Conservation (phyloP, 352 stramenopile species). For the Halophytophthora polymorphica region DNA sequence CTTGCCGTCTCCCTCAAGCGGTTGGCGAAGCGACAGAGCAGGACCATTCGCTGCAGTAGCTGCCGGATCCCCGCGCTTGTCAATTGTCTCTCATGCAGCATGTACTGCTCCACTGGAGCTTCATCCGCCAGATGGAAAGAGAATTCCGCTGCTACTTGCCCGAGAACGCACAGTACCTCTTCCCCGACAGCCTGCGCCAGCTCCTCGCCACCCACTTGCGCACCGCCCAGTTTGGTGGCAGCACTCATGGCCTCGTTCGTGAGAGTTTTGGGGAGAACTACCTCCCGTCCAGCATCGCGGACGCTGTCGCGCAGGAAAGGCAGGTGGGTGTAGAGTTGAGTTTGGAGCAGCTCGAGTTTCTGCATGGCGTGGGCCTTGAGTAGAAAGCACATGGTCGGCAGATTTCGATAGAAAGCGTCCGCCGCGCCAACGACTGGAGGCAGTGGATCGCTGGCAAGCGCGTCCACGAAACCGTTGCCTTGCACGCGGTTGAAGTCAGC, state of each 20-base stretch:
- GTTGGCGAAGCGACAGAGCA: conserved; percentile 36
- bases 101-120: conserved; percentile 10
- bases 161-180: conserved; percentile 32
- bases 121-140: conserved; percentile 26
- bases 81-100: conserved; percentile 27
- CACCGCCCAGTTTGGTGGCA: conserved; percentile 17
- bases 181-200: conserved; percentile 24
- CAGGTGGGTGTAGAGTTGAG: conserved; percentile 30
- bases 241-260: conserved; percentile 27
- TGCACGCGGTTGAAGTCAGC: conserved; percentile 27
- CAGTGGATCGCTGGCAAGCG: conserved; percentile 17
- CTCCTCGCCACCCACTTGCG: conserved; percentile 11
- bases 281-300: conserved; percentile 12
- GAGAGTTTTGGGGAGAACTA: conserved; percentile 19
- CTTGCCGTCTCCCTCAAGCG: conserved; percentile 20
- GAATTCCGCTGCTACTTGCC: conserved; percentile 31
- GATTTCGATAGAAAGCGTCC: conserved; percentile 25
- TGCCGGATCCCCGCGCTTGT: conserved; percentile 18
- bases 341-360: conserved; percentile 29
- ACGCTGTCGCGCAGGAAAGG: conserved; percentile 34
- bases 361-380: conserved; percentile 40
- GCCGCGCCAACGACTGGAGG: conserved; percentile 20
- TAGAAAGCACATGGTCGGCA: conserved; percentile 44
- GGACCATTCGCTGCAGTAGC: conserved; percentile 26
- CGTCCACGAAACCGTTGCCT: conserved; percentile 38